Conservation (phyloP, 2,329 filamentous ascomycete genomes). For the Tolypocladium cylindrosporum region DNA sequence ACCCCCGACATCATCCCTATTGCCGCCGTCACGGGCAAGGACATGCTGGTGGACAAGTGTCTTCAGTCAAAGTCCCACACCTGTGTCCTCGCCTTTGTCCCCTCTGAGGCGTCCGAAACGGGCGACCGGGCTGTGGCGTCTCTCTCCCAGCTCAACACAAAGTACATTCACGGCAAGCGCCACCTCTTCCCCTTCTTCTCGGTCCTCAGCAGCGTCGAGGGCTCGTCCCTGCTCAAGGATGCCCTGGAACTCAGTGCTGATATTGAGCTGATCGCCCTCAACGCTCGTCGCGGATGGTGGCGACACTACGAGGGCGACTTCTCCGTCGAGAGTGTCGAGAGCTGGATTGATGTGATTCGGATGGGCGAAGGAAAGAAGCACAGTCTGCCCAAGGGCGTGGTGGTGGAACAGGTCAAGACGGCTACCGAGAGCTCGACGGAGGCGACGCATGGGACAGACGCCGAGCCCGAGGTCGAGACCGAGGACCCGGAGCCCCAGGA, state of each 20-base stretch:
- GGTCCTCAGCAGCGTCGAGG: conserved; percentile 43
- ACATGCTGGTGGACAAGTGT: conserved; percentile 60
- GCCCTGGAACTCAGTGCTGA: conserved; percentile 49
- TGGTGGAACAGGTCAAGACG: conserved; percentile 32
- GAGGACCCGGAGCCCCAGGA: conserved; percentile 17
- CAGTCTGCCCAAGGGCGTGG: conserved; percentile 55
- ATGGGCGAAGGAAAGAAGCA: conserved; percentile 79
- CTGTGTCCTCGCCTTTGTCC: conserved; percentile 70
- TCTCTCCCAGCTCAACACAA: conserved; percentile 66
- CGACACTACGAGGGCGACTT: conserved; percentile 58
- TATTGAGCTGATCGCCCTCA: conserved; percentile 70
- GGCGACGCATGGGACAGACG: conserved; percentile 8
- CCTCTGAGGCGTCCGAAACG: conserved; percentile 38
- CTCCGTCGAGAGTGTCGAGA: conserved; percentile 55
- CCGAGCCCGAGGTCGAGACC: conserved; percentile 16
- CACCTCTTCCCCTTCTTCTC: conserved; percentile 78
- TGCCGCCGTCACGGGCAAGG: conserved; percentile 50
- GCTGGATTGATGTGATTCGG: conserved; percentile 84
- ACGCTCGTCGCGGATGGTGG: conserved; percentile 81
- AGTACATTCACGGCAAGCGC: conserved; percentile 55
- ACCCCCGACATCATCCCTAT: conserved; percentile 46
- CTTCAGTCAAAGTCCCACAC: conserved; percentile 67
- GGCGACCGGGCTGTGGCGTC: conserved; percentile 49
- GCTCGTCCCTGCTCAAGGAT: conserved; percentile 30
- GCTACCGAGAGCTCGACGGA: conserved; percentile 4